Base-by-base conservation (phyloP, 768 basidiomycete genomes). In the Dendrothele bispora region DNA sequence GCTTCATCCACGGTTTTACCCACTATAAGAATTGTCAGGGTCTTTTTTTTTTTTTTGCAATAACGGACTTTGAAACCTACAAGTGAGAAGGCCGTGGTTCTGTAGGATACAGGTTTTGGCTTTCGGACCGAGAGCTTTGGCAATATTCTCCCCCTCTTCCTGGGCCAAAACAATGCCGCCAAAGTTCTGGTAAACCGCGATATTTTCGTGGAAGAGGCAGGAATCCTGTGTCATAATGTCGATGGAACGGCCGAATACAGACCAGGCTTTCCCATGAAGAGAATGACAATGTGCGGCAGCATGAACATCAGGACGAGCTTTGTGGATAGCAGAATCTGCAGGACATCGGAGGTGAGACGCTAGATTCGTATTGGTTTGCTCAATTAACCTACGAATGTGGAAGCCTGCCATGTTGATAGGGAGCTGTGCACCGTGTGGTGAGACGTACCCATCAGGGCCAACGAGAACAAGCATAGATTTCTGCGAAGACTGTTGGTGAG, bases 261-360 rank as follows among this genome's bases (percentile, higher is more conserved):
- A 72, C 61, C 74, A 80, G 0, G 76, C 74, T 55, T 74, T 78
- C 29, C 77, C 79, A 57, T 72, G 62, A 6, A 71, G 60, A 8
- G 75, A 73, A 55, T 78, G 76, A 15, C 72, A 73, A 53, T 79
- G 77, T 0, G 74, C 74, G 7, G 72, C 73, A 39, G 72, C 70
- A 5, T 72, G 42, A 28, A 79, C 67, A 48, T 79, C 76, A 6
- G 77, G 74, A 39, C 77, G 71, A n/a, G 72, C 73, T 25, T 60
- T 56, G 50, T 76, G 78, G 34, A 78, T 65, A 1, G 69, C 67
- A 11, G 72, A 70, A 50, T 78, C 69, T 30, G 73, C 70, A 64
- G 62, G 44, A 61, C 67, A 5, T 64, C 66, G 20, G 65, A 63
- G 22, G 60, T 64, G 24, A 35, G 37, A 28, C 21, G 15, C 17